Evolutionary conservation across 345 rosid genomes (phyloP), one percentile per base, ranked within the genome.

Genomic region (Theobroma cacao): DNA sequence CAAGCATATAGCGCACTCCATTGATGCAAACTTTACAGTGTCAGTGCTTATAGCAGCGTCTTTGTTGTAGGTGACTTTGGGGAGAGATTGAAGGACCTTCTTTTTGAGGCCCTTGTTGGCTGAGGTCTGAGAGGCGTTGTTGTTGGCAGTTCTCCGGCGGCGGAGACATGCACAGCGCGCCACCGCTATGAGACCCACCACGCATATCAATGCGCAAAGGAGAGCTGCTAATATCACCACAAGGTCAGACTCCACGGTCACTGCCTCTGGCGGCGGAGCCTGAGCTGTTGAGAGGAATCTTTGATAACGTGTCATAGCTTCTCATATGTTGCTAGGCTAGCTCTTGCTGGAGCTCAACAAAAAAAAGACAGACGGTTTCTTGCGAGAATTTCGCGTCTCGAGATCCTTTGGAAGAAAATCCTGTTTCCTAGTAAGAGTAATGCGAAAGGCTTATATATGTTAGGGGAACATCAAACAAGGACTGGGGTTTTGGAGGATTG

Each of bases 121-220:
- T 72, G 78, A 26, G 45, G 66, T 2, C 52, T 82, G n/a, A 71
- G 85, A 1, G 63, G 30, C 28, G 40, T 70, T 67, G 5, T 15
- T 26, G 18, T 67, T 58, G 11, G 14, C 20, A 17, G 24, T 7
- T 4, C 26, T 2, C 2, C 70, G n/a, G 6, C 85, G 80, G 18
- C 90, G 89, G 53, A 87, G 80, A 79, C 91, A 89, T 62, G 94
- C 88, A 79, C 94, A 90, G 2, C 93, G 91, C 11, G 87, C 77
- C 34, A 87, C 90, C 1, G 93, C 94, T 13, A 89, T 81, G 61
- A 93, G 85, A 2, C 96, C 98, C 67, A 91, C 89, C 0, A 85
- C 89, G 67, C 91, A 91, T 36, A 93, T 90, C 63, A 93, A 83
- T 33, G 93, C 93, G 76, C 98, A 93, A 12, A 93, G 85, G 75